Conservation (phyloP, 2,329 filamentous ascomycete genomes). For the Rhynchosporium graminicola region DNA sequence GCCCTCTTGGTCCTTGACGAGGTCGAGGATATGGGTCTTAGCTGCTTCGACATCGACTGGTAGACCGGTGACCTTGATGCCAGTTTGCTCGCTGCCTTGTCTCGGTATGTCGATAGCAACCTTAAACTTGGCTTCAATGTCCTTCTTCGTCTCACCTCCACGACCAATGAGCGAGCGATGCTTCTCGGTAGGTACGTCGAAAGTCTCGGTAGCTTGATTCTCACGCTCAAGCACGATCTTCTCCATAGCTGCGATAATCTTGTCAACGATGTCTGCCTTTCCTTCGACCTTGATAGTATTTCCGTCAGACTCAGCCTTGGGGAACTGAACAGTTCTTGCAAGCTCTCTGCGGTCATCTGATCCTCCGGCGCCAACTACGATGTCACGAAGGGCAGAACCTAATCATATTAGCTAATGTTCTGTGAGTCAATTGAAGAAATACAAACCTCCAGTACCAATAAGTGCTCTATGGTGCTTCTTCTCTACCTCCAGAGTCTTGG, state of each 20-base stretch:
- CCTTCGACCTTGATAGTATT: slow-evolving; percentile 88
- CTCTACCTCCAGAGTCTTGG: slow-evolving; percentile 84
- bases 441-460: slow-evolving; percentile 85
- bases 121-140: slow-evolving; percentile 82
- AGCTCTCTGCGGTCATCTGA: slow-evolving; percentile 82
- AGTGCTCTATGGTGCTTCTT: slow-evolving; percentile 89
- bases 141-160: slow-evolving; percentile 82
- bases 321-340: slow-evolving; percentile 91
- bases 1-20: slow-evolving; percentile 84
- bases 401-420: slow-evolving; percentile 22
- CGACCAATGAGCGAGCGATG: slow-evolving; percentile 90
- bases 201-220: slow-evolving; percentile 73
- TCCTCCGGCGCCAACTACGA: slow-evolving; percentile 85
- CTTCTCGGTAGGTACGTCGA: slow-evolving; percentile 87
- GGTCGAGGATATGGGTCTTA: slow-evolving; percentile 76
- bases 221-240: slow-evolving; percentile 80
- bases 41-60: slow-evolving; percentile 79
- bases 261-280: slow-evolving; percentile 79
- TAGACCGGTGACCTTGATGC: slow-evolving; percentile 81
- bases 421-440: background rate
- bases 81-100: slow-evolving; percentile 80
- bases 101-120: slow-evolving; percentile 89
- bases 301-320: slow-evolving; percentile 80
- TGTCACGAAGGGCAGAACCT: slow-evolving; percentile 83
- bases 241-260: slow-evolving; percentile 80